Percentiles rank a stretch among this genome's conserved stretches.
phyloP scores from a whole-genome alignment of 331 rosid genomes.

The Rosa hybrid region DNA sequence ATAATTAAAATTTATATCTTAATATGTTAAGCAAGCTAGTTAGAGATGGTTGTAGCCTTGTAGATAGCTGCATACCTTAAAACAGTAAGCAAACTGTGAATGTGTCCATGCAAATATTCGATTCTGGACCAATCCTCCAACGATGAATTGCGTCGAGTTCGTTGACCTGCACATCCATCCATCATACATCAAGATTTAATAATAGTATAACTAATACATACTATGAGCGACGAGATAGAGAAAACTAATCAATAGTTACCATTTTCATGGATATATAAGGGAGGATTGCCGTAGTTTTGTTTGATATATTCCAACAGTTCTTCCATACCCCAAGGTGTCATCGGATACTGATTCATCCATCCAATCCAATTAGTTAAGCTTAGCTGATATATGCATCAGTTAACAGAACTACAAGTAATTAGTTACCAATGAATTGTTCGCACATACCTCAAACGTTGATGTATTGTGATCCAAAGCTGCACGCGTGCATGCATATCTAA shows the following conservation, averaged over 20 bases:
- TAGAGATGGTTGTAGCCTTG: not conserved
- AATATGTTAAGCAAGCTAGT: not conserved
- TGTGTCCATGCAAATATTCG: slow-evolving; percentile 39
- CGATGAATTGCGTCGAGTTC: slow-evolving; percentile 44
- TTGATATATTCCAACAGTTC: slow-evolving; percentile 41
- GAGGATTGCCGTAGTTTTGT: slow-evolving; percentile 51
- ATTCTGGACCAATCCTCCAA: slow-evolving; percentile 49
- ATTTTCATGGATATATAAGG: slow-evolving; percentile 60
- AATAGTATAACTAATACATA: not conserved
- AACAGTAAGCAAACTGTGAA: slow-evolving; percentile 27
- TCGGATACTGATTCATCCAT: slow-evolving; percentile 37
- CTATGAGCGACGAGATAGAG: slow-evolving; percentile 17
- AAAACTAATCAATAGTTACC: slow-evolving; percentile 27
- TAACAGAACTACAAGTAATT: not conserved
- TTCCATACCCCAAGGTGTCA: slow-evolving; percentile 40
- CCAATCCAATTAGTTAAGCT: not conserved
- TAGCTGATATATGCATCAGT: not conserved
- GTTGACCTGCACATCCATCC: slow-evolving; percentile 29
- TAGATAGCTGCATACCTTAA: slow-evolving; percentile 33
- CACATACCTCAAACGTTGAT: slow-evolving; percentile 19
- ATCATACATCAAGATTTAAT: not conserved
- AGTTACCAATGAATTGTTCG: not conserved
- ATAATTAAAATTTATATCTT: no score
- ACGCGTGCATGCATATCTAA: not conserved
- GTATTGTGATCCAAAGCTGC: not conserved